These are phyloP conservation scores for Basidiobolus meristosporus DNA, from an alignment of 371 early-diverging fungal species.

Conservation along the genomic window DNA sequence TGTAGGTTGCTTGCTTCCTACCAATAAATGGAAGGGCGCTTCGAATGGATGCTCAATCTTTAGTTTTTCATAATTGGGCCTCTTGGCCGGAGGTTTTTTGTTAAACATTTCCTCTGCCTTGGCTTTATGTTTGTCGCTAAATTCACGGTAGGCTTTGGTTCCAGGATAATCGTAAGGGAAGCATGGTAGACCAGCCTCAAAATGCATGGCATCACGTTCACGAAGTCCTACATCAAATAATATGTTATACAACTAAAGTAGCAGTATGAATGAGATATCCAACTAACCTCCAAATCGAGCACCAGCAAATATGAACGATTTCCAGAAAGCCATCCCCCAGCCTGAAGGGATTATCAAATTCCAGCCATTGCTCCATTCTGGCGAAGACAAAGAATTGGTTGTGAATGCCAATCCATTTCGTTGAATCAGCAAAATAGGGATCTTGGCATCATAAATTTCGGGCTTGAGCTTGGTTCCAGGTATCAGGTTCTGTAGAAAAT, in stretches of 20 bases:
- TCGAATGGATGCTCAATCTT: slow-evolving; percentile 39
- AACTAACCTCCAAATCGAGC: slow-evolving; percentile 49
- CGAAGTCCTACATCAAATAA: slow-evolving; percentile 10
- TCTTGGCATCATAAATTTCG: slow-evolving; percentile 22
- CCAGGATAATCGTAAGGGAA: slow-evolving; percentile 38
- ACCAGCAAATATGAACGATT: slow-evolving; percentile 73
- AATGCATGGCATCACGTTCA: slow-evolving; percentile 28
- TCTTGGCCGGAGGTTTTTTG: slow-evolving; percentile 45
- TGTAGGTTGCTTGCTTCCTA: slow-evolving; percentile 1
- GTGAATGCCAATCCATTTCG: slow-evolving; percentile 20
- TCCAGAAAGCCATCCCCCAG: slow-evolving; percentile 75
- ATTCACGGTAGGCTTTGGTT: slow-evolving; percentile 26
- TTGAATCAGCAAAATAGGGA: slow-evolving; percentile 70
- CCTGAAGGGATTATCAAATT: slow-evolving; percentile 62
- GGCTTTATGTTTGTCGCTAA: slow-evolving; percentile 9
- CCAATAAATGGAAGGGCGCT: slow-evolving; percentile 20
- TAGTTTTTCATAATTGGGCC: slow-evolving; percentile 41
- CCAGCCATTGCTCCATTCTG: slow-evolving; percentile 53
- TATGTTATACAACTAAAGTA: not conserved
- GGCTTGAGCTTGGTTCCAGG: slow-evolving; percentile 49
- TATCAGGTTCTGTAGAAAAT: slow-evolving; percentile 16
- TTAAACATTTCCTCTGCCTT: slow-evolving; percentile 19
- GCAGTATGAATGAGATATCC: not conserved
- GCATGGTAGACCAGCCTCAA: slow-evolving; percentile 24
- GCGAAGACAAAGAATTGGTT: slow-evolving; percentile 6